Conservation (phyloP, 1,284 basidiomycete genomes). For the Agroathelia rolfsii region DNA sequence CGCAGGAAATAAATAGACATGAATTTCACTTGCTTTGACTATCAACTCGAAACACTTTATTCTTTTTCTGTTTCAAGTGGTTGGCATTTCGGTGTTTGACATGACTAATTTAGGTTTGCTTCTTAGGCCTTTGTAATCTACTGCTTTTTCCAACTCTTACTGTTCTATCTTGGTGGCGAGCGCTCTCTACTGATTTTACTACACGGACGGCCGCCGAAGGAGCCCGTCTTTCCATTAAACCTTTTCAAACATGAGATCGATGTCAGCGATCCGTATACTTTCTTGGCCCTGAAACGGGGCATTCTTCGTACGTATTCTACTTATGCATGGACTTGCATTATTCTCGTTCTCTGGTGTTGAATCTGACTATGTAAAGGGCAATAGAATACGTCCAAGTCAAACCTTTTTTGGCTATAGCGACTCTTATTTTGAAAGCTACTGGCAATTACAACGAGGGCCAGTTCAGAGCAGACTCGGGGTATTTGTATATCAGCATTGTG, state of each 20-base stretch:
- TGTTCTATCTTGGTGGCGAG: conserved; percentile 89
- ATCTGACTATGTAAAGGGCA: conserved; percentile 9
- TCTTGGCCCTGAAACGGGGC: conserved; percentile 89
- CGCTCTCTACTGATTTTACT: conserved; percentile 84
- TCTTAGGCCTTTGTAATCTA: conserved; percentile 98
- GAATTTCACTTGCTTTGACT: too few relatives aligned
- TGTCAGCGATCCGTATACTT: conserved; percentile 88
- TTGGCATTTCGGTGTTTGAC: too few relatives aligned
- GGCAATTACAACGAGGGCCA: conserved; percentile 90
- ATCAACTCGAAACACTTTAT: too few relatives aligned
- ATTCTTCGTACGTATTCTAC: conserved; percentile 75
- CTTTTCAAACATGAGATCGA: conserved; percentile 76
- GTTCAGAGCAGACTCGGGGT: conserved; percentile 78
- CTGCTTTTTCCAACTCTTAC: conserved; percentile 77
- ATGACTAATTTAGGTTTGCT: too few relatives aligned
- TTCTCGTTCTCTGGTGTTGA: conserved; percentile 1
- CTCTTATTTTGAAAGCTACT: conserved; percentile 77
- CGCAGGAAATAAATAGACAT: background rate
- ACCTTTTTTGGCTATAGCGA: conserved; percentile 78
- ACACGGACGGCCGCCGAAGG: conserved; percentile 82
- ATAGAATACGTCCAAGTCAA: conserved; percentile 97
- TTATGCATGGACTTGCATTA: too few relatives aligned
- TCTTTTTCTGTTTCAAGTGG: too few relatives aligned
- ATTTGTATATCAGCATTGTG: conserved; percentile 83
- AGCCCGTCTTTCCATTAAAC: conserved; percentile 78